Conservation (phyloP, 139 green algal species). For the Gonium pectorale region DNA sequence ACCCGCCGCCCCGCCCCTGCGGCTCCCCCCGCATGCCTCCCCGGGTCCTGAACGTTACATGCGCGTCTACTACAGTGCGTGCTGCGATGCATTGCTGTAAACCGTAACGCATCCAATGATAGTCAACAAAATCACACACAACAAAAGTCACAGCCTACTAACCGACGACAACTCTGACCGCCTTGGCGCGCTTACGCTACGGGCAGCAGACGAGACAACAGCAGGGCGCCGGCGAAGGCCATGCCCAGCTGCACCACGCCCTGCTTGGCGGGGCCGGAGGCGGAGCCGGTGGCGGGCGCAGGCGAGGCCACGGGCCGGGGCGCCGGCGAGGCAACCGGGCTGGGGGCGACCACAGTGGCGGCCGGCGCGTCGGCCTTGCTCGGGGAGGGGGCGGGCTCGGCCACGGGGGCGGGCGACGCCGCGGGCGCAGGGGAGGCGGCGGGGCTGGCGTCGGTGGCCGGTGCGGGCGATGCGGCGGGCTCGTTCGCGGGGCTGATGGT, state of each 20-base stretch:
- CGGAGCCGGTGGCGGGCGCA: background rate
- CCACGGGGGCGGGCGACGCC: background rate
- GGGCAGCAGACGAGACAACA: conserved; percentile 15
- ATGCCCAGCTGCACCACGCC: background rate
- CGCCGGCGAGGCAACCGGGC: background rate
- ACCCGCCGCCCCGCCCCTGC: no score
- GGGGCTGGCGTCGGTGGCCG: background rate
- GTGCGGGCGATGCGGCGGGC: background rate
- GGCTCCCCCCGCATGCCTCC: no score
- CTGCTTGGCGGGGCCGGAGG: background rate
- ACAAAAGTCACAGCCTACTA: no score
- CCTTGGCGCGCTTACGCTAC: background rate
- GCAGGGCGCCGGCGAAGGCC: background rate
- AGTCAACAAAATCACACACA: no score
- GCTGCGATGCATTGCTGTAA: no score
- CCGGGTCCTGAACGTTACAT: no score
- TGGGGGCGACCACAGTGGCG: background rate
- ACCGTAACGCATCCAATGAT: no score
- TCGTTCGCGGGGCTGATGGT: background rate
- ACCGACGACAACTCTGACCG: no score
- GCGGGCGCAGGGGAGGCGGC: background rate
- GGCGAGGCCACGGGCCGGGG: background rate
- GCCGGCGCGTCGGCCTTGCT: background rate
- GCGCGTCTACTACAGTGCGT: no score
- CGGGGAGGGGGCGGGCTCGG: background rate